Evolutionary conservation across 495 filamentous ascomycete species (phyloP).

Genomic region (Penicillium desertorum): DNA sequence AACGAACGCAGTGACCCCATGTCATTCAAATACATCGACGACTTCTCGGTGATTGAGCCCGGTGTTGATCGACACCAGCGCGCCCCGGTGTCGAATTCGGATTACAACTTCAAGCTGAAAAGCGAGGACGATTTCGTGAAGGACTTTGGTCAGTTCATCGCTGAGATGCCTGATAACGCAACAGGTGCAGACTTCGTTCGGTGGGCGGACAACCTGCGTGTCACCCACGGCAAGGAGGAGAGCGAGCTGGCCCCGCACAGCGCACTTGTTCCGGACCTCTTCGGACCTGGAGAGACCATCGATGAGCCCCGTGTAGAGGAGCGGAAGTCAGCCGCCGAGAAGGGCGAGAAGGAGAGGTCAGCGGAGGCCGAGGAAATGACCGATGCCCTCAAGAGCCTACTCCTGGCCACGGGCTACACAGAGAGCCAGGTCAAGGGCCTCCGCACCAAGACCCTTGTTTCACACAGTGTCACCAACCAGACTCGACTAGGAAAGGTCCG

Average conservation of each 20-base stretch:
- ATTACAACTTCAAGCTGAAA: conserved; percentile 63
- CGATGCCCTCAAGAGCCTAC: conserved; percentile 57
- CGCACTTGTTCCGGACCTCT: conserved; percentile 50
- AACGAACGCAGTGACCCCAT: conserved; percentile 68
- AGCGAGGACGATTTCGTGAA: conserved; percentile 54
- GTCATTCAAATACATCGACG: conserved; percentile 75
- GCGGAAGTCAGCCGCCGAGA: conserved; percentile 36
- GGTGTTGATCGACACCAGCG: conserved; percentile 67
- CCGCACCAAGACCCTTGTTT: conserved; percentile 64
- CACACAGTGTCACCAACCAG: conserved; percentile 79
- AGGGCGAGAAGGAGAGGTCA: conserved; percentile 33
- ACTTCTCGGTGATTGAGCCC: conserved; percentile 74
- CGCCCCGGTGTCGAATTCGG: conserved; percentile 52
- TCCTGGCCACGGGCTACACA: conserved; percentile 67
- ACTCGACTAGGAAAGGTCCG: conserved; percentile 92
- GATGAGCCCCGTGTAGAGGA: conserved; percentile 31
- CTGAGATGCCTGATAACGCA: conserved; percentile 50
- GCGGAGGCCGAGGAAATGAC: conserved; percentile 46
- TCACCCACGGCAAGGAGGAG: conserved; percentile 54
- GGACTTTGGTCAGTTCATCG: conserved; percentile 58
- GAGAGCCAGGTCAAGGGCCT: conserved; percentile 54
- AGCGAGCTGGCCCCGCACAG: conserved; percentile 49
- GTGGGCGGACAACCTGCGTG: conserved; percentile 46
- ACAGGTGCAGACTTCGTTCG: conserved; percentile 44
- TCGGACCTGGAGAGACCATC: conserved; percentile 43